Evolutionary conservation across 2,329 filamentous ascomycete species (phyloP).

Genomic region (Achaetomium macrosporum): DNA sequence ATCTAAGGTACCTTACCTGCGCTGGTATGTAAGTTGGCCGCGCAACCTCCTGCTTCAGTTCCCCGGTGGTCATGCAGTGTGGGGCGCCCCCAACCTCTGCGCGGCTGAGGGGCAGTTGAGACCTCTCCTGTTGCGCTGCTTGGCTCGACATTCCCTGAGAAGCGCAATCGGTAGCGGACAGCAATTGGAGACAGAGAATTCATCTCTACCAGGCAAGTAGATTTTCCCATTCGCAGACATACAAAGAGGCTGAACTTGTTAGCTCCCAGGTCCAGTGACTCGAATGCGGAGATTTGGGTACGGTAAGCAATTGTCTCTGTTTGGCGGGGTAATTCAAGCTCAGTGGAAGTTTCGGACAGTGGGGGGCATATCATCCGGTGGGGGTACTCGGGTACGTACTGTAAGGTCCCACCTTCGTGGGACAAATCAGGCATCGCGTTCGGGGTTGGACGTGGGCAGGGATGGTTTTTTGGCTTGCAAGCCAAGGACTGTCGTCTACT

Average conservation of each 20-base stretch:
- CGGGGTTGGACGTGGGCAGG: background rate
- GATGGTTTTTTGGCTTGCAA: background rate
- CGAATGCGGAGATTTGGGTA: constrained; percentile 23
- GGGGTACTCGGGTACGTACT: too few species aligned
- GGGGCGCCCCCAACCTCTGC: background rate
- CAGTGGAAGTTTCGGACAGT: constrained; percentile 8
- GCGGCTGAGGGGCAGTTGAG: constrained; percentile 13
- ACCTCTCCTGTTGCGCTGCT: constrained; percentile 12
- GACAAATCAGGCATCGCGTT: background rate
- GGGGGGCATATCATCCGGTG: constrained; percentile 11
- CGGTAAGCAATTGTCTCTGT: constrained; percentile 11
- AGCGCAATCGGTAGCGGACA: constrained; percentile 13
- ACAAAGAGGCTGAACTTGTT: constrained; percentile 21
- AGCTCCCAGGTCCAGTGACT: constrained; percentile 8
- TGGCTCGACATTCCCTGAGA: constrained; percentile 16
- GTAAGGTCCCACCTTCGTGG: background rate
- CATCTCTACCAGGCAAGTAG: background rate
- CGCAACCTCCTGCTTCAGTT: background rate
- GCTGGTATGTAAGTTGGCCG: background rate
- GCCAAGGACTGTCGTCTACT: background rate
- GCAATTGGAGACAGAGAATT: constrained; percentile 17
- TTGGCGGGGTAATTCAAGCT: constrained; percentile 9
- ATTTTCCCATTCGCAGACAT: constrained; percentile 15
- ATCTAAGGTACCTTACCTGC: too few species aligned
- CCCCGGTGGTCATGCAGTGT: background rate